phyloP scores from a whole-genome alignment of 441 rosid species.

The Breynia disticha region DNA sequence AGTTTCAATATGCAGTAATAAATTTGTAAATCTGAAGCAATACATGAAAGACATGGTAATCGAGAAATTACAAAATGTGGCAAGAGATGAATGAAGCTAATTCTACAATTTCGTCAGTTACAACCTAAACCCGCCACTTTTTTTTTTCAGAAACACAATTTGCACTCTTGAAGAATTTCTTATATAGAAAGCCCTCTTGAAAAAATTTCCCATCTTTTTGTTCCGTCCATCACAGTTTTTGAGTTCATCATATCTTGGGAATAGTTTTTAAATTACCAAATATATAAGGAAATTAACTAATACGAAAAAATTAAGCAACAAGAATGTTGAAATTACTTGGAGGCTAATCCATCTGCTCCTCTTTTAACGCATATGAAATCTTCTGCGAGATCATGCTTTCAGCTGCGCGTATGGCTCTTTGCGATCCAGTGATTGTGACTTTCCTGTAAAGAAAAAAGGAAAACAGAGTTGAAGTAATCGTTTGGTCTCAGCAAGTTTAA shows the following conservation, averaged over 20 bases:
- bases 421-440: slow-evolving; percentile 87
- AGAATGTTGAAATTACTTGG: slow-evolving; percentile 15
- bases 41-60: slow-evolving; percentile 7
- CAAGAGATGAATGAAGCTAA: slow-evolving; percentile 15
- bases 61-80: slow-evolving; percentile 22
- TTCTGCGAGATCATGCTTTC: slow-evolving; percentile 92
- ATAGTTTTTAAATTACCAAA: slow-evolving; percentile 10
- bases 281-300: slow-evolving; percentile 8
- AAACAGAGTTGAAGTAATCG: background rate
- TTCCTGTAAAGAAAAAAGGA: slow-evolving; percentile 47
- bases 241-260: slow-evolving; percentile 6
- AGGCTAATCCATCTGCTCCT: slow-evolving; percentile 34
- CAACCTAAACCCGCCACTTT: slow-evolving; percentile 9
- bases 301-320: too few relatives aligned
- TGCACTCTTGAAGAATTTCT: slow-evolving; percentile 15
- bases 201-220: slow-evolving; percentile 12
- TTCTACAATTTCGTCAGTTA: slow-evolving; percentile 9
- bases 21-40: background rate
- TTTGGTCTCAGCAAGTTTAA: background rate
- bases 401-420: slow-evolving; percentile 75
- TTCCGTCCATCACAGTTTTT: slow-evolving; percentile 9
- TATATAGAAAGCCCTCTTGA: slow-evolving; percentile 5
- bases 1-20: background rate
- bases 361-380: slow-evolving; percentile 86
- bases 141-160: slow-evolving; percentile 5